Base-by-base conservation (phyloP, 441 rosid species). In the Pelargonium cotyledonis region DNA sequence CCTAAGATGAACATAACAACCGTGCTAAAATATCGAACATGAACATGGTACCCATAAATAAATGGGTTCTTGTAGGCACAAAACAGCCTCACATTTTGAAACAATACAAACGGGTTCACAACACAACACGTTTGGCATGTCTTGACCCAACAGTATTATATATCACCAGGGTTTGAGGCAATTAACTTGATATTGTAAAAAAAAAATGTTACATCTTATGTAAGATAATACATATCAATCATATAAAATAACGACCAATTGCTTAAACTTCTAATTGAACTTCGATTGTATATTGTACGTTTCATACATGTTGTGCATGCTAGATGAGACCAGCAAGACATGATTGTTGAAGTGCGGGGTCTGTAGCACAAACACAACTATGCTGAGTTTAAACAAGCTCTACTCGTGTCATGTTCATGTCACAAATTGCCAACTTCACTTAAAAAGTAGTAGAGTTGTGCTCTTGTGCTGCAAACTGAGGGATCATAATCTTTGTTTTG, bases 401-500 rank as follows among this genome's bases (percentile, higher is more conserved):
- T 3, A 31, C 5, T 31, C 38, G 5, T 31, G 35, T 31, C 51
- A 11, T 1, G 51, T 46, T 46, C 14, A 9, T 46, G 4, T 14
- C 51, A 10, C 51, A 2, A 2, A 46, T 46, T 46, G 14, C n/a
- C 14, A 9, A 10, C 2, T 46, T 0, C 14, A 46, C 11, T 0
- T 4, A n/a, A 46, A 44, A 43, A 46, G n/a, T 46, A 46, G 10
- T 44, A 44, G 14, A 46, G 51, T 46, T 46, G 2, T 46, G n/a
- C 14, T 14, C 51, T 10, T 14, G 0, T 3, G 6, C 12, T 47
- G 53, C 53, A 47, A 11, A 47, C 15, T 19, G 5, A 8, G 10
- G 63, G 15, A 14, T 31, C 43, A 62, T 11, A 51, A 70, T 67
- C n/a, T 57, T 47, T 71, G 65, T 66, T 31, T 63, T 53, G 6